A percentile compares a stretch with the other conserved stretches of the same genome.
Evolutionary conservation across 2,329 filamentous ascomycete genomes (phyloP).

Genomic region (Trichophyton mentagrophytes): DNA sequence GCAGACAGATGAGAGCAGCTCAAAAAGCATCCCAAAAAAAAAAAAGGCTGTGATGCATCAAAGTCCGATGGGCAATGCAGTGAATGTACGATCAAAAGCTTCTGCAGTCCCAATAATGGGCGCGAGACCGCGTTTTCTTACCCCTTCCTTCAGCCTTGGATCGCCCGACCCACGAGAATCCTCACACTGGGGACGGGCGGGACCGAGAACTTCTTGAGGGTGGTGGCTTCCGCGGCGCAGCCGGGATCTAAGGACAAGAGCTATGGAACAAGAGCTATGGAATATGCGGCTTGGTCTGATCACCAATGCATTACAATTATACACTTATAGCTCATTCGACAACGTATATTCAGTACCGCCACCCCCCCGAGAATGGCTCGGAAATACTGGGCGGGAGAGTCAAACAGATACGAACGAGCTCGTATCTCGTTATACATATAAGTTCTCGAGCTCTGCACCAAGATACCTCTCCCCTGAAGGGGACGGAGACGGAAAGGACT

Average conservation of each 20-base stretch:
- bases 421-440: not conserved
- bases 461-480: not conserved
- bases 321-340: not conserved
- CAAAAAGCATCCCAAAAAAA: not conserved
- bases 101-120: too few species aligned
- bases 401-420: not conserved
- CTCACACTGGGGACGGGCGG: not conserved
- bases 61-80: too few species aligned
- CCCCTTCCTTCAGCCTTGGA: not conserved
- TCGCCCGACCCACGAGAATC: not conserved
- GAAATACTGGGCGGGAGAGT: not conserved
- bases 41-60: not conserved
- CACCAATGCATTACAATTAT: not conserved
- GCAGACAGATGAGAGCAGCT: not conserved
- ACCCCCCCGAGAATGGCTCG: not conserved
- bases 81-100: too few species aligned
- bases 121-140: too few species aligned
- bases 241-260: not conserved
- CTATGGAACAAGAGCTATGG: not conserved
- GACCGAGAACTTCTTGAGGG: not conserved
- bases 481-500: not conserved
- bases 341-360: not conserved
- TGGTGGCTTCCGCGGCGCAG: not conserved
- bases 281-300: not conserved
- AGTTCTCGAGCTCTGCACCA: not conserved